Base-by-base conservation (phyloP, 176 grass and related monocot genomes). In the Cocos nucifera region DNA sequence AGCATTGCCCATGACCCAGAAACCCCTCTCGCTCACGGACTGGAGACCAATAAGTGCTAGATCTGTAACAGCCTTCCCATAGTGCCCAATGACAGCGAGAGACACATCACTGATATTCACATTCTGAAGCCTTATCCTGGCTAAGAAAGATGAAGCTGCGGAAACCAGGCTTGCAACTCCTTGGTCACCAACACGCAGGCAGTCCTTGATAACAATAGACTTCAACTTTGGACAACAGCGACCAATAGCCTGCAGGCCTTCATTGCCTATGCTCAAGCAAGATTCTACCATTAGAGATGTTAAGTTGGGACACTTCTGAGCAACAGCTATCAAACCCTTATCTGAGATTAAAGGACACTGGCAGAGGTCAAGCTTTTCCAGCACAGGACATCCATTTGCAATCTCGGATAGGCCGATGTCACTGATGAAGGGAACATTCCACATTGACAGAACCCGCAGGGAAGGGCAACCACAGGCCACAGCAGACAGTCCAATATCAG, bases 1-100 rank as follows among this genome's bases (percentile, higher is more conserved):
- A 59, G 88, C 79, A 61, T 92, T 98, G 15, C 84, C 93, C 93
- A 98, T 98, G 51, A 98, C 93, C 93, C 88, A 98, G 62, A 89
- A 98, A 22, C 93, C 93, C 61, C 79, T 89, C 79, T 98, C 93
- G 6, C 75, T 85, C 5, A 98, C 78, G 0, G 48, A 65, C 2
- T 83, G 72, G 9, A 98, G 87, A 65, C 81, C 69, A 44, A 67
- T 66, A 0, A 98, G 75, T 6, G 76, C 69, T 50, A 98, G 65
- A 18, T 98, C 88, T 4, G 74, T 81, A 63, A 98, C 56, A 5
- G 62, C 64, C 67, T 86, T 98, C 6, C 93, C 87, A 0, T 98
- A 90, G 57, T 82, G 88, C 23, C 88, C 93, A 26, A 98, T 75
- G 53, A 88, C 82, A 0, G 93, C 84, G 66, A 98, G 79, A 39